Evolutionary conservation across 2,329 filamentous ascomycete genomes (phyloP).

Genomic region (Sporothrix schenckii): DNA sequence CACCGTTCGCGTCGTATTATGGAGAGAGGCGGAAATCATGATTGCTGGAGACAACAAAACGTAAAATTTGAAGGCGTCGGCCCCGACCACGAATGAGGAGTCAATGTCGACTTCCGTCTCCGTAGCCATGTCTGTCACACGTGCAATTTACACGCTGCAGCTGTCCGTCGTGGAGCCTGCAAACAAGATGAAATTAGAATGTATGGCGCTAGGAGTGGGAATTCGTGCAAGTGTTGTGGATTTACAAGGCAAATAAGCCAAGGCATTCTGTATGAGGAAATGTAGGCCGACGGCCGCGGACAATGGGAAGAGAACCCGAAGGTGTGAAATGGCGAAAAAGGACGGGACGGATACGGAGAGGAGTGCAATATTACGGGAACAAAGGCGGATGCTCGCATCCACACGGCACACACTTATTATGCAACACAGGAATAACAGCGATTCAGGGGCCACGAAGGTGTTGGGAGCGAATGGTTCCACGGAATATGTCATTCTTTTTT

Average conservation of each 20-base stretch:
- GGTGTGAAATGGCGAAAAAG: neutral
- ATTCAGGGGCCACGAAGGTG: neutral
- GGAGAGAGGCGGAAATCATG: neutral
- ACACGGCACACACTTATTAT: neutral
- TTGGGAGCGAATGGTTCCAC: neutral
- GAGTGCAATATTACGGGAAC: neutral
- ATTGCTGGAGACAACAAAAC: neutral
- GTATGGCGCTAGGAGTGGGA: neutral
- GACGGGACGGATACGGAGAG: neutral
- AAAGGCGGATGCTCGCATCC: neutral
- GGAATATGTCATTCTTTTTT: neutral
- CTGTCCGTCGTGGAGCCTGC: neutral
- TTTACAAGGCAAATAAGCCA: neutral
- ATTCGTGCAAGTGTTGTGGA: neutral
- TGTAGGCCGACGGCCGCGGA: neutral
- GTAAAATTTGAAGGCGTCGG: neutral
- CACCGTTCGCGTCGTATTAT: neutral
- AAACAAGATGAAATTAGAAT: neutral
- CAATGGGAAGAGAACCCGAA: neutral
- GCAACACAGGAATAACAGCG: neutral
- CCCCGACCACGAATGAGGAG: neutral
- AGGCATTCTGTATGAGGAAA: neutral
- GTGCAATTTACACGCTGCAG: neutral
- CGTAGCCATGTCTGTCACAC: neutral
- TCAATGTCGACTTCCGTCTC: neutral